Evolutionary conservation across 441 rosid species (phyloP).

Genomic region (Populus hybrid): DNA sequence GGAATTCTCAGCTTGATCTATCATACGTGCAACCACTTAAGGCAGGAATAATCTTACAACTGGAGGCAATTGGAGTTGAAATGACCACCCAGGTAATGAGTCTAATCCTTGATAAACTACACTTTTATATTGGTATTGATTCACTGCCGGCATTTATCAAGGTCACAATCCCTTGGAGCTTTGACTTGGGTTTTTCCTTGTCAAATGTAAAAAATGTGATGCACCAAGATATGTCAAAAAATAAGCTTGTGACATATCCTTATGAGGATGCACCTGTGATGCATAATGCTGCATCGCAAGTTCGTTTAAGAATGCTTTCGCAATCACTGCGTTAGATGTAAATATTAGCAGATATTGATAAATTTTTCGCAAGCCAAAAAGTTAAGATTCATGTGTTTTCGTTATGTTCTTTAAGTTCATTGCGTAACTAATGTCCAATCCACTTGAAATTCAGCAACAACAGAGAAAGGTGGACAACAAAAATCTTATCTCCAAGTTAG

Average conservation of each 20-base stretch:
- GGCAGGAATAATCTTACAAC: slow-evolving; percentile 30
- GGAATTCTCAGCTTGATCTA: slow-evolving; percentile 9
- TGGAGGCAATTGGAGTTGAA: slow-evolving; percentile 30
- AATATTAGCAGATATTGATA: too few species aligned
- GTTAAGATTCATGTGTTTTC: neutral
- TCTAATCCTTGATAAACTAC: neutral
- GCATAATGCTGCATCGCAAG: too few species aligned
- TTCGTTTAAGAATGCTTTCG: too few species aligned
- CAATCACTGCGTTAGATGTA: too few species aligned
- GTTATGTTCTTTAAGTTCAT: neutral
- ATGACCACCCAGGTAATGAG: slow-evolving; percentile 24
- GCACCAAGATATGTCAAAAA: too few species aligned
- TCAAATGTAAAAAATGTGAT: too few species aligned
- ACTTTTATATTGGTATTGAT: neutral
- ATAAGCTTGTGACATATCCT: too few species aligned
- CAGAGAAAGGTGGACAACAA: neutral
- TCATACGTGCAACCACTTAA: slow-evolving; percentile 6
- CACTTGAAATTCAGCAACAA: slow-evolving; percentile 10
- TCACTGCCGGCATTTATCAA: neutral
- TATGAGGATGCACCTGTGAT: too few species aligned
- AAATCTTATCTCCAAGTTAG: slow-evolving; percentile 22
- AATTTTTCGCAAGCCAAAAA: neutral
- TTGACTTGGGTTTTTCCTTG: too few species aligned
- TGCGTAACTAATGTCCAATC: neutral
- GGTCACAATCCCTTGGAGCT: neutral